Evolutionary conservation across 352 stramenopile genomes (phyloP), one percentile per base, ranked within the genome.

Genomic region (Nothophytophthora sp.): DNA sequence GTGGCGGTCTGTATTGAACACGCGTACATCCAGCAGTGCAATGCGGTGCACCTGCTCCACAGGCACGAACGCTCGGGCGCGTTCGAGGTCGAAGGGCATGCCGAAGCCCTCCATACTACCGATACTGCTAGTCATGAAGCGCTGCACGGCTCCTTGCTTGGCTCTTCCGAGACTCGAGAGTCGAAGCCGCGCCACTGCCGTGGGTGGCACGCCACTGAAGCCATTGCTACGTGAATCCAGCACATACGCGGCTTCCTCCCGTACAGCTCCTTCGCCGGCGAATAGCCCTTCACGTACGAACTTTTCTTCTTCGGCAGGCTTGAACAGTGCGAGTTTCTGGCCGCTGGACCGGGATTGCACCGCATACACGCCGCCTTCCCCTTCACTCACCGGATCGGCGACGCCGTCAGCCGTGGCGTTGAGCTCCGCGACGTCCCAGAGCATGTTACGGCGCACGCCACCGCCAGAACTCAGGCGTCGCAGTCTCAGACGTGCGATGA

Each of bases 1-100:
- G 40, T 96, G 85, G 9, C 87, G 81, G 50, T 96, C 86, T 15
- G 78, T 91, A 49, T 96, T 96, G 62, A 93, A 92, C 24, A 95
- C 63, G 2, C 87, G 78, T 12, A 94, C 51, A 25, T 96, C 86
- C 12, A 96, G 55, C 16, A 96, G 38, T 0, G 72, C 87, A 35
- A 96, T 94, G 39, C 75, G 75, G 24, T 96, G 86, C 16, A 96
- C 79, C 36, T 96, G 81, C 6, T 88, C 78, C 1, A 88, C 75
- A 0, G 76, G 64, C 1, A 86, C 76, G 32, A 92, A 92, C 36
- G 68, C 63, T n/a, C 56, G 55, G 1, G 81, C 79, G 44, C 84
- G 83, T 2, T 55, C 45, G 4, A 83, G 59, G 13, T 90, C 67
- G 19, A 84, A 86, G 2, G 79, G 75, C 79, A 92, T 90, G 22